phyloP scores from a whole-genome alignment of 768 basidiomycete species.

The Podaxis mareebaensis region DNA sequence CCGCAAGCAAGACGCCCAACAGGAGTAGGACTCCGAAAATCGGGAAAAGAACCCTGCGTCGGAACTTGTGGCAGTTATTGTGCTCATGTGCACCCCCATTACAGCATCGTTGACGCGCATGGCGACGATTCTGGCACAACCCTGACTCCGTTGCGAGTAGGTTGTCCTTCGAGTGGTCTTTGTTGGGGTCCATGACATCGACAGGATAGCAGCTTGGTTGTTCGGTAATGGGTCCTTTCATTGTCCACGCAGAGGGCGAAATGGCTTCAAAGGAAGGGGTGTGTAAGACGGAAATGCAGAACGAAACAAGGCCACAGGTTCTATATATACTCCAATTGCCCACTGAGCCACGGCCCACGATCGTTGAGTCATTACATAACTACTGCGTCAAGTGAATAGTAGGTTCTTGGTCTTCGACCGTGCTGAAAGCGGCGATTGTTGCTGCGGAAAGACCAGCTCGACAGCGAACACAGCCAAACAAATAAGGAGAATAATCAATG shows the following conservation, averaged over 20 bases:
- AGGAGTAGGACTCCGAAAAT: background rate
- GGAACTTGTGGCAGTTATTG: background rate
- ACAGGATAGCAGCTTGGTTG: background rate
- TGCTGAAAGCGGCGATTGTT: background rate
- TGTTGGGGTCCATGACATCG: constrained; percentile 1
- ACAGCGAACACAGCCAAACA: background rate
- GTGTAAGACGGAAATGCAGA: background rate
- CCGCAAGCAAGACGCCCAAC: background rate
- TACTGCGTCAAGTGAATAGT: too few species aligned
- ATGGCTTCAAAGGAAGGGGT: background rate
- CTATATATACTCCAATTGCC: background rate
- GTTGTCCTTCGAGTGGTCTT: background rate
- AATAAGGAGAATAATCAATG: background rate
- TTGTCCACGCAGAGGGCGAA: background rate
- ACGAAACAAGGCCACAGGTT: background rate
- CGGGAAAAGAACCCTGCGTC: background rate
- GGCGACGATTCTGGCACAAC: background rate
- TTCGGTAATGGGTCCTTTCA: background rate
- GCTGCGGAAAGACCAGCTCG: background rate
- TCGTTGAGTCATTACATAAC: too few species aligned
- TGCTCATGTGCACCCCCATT: background rate
- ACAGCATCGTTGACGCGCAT: background rate
- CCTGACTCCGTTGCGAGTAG: background rate
- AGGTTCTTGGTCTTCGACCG: too few species aligned
- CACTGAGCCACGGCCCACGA: background rate